Evolutionary conservation across 805 yeast species (phyloP).

Genomic region (Candida namnaoensis): DNA sequence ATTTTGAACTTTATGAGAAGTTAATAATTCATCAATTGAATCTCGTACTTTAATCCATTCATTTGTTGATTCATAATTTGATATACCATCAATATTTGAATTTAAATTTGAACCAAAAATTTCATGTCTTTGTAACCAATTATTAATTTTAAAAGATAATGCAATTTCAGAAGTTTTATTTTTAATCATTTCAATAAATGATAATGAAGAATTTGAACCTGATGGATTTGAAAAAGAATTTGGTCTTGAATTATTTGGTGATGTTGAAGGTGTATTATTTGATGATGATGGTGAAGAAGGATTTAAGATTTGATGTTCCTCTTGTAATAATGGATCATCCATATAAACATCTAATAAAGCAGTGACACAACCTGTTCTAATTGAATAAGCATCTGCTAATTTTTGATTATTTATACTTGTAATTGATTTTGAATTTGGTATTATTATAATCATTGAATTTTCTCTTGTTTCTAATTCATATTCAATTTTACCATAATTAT

Average conservation of each 20-base stretch:
- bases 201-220: background rate
- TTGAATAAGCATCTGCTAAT: conserved; percentile 17
- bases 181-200: conserved; percentile 11
- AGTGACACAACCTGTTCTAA: conserved; percentile 18
- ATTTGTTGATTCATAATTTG: conserved; percentile 4
- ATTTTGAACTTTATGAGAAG: conserved; percentile 9
- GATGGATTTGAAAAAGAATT: background rate
- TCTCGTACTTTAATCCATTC: conserved; percentile 9
- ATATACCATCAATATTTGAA: conserved; percentile 3
- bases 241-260: no score
- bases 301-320: conserved; percentile 2
- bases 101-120: conserved; percentile 14
- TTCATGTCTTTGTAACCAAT: conserved; percentile 15
- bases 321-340: conserved; percentile 8
- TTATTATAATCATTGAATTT: conserved; percentile 15
- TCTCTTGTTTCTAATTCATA: conserved; percentile 15
- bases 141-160: conserved; percentile 6
- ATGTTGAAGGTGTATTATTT: no score
- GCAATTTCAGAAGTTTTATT: conserved; percentile 12
- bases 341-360: conserved; percentile 15
- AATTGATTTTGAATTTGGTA: conserved; percentile 17
- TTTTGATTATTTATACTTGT: conserved; percentile 13
- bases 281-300: background rate
- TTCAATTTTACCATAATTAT: conserved; percentile 15
- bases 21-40: conserved; percentile 11